Conservation (phyloP, 352 stramenopile species). For the Phytopythium litorale region DNA sequence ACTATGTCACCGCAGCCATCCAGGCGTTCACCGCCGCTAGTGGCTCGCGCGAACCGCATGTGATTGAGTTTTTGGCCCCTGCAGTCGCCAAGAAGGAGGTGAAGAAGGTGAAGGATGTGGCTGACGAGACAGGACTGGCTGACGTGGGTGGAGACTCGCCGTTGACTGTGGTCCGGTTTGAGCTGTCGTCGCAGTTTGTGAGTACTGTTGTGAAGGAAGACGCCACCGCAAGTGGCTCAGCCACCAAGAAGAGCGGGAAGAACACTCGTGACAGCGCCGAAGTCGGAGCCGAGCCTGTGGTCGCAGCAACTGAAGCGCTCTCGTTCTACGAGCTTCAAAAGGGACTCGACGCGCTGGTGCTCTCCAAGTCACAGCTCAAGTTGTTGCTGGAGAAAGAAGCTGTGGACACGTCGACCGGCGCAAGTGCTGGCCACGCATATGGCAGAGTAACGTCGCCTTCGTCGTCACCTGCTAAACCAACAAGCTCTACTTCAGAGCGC, state of each 20-base stretch:
- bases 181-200: conserved; percentile 36
- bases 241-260: neutral
- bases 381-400: conserved; percentile 61
- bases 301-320: conserved; percentile 24
- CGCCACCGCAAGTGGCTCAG: neutral
- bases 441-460: conserved; percentile 13
- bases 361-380: conserved; percentile 65
- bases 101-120: conserved; percentile 14
- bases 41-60: conserved; percentile 16
- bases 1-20: conserved; percentile 40
- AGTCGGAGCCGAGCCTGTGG: conserved; percentile 17
- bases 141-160: neutral
- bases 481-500: conserved; percentile 8
- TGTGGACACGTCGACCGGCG: conserved; percentile 63
- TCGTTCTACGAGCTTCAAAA: conserved; percentile 41
- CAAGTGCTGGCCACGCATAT: conserved; percentile 23
- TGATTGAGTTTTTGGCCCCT: conserved; percentile 49
- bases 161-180: conserved; percentile 31
- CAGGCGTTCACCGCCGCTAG: conserved; percentile 14
- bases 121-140: neutral
- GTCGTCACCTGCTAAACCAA: neutral
- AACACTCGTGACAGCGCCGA: conserved; percentile 10
- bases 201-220: neutral
- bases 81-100: conserved; percentile 9
- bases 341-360: conserved; percentile 54